Evolutionary conservation across 2,329 filamentous ascomycete genomes (phyloP).

Genomic region (Rhinocladiella similis): DNA sequence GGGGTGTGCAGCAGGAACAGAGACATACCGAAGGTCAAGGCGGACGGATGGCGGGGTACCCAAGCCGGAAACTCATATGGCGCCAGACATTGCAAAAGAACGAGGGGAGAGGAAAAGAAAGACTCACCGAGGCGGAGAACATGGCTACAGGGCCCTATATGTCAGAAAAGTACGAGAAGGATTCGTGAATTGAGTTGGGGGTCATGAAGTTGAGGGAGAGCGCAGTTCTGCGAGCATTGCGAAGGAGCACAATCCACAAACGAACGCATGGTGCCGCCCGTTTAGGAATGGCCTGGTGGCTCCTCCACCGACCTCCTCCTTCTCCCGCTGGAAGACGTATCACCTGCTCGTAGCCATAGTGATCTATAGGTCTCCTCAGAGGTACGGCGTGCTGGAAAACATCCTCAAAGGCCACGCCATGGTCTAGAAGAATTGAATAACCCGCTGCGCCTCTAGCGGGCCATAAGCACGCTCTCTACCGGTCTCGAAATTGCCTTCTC

Average conservation of each 20-base stretch:
- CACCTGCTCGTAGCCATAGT: too few relatives aligned
- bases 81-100: slow-evolving; percentile 8
- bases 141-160: slow-evolving; percentile 25
- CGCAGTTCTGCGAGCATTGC: neutral
- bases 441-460: too few relatives aligned
- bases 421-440: too few relatives aligned
- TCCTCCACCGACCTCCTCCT: too few relatives aligned
- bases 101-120: slow-evolving; percentile 7
- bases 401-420: too few relatives aligned
- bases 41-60: slow-evolving; percentile 19
- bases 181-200: slow-evolving; percentile 11
- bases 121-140: slow-evolving; percentile 28
- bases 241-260: neutral
- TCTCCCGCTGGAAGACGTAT: too few relatives aligned
- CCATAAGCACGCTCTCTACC: neutral
- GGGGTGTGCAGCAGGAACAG: slow-evolving; percentile 24
- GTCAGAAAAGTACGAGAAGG: slow-evolving; percentile 16
- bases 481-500: neutral
- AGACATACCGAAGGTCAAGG: slow-evolving; percentile 23
- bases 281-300: neutral
- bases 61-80: slow-evolving; percentile 1
- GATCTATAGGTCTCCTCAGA: too few relatives aligned
- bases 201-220: neutral
- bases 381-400: too few relatives aligned
- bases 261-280: neutral